These are phyloP conservation scores for Carallia pectinifolia DNA, from an alignment of 345 rosid genomes.

Conservation along the genomic window DNA sequence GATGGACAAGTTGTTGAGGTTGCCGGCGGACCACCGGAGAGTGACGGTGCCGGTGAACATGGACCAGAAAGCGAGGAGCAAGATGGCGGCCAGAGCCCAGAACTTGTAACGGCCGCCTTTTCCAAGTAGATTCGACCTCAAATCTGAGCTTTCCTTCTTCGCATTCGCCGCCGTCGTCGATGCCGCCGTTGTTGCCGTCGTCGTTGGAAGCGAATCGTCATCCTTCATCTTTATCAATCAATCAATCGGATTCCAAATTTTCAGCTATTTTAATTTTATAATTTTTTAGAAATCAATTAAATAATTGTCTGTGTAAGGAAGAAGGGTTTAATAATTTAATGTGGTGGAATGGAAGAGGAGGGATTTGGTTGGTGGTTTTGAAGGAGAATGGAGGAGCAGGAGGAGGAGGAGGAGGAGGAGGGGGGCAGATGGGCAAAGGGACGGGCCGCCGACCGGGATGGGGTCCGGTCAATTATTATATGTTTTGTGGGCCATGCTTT, in stretches of 20 bases:
- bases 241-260: neutral
- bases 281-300: neutral
- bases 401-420: no score
- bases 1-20: constrained; percentile 57
- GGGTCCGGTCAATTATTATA: no score
- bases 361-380: no score
- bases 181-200: constrained; percentile 25
- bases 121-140: constrained; percentile 41
- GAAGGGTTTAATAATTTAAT: no score
- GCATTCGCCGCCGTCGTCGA: constrained; percentile 2
- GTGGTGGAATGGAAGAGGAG: no score
- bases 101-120: constrained; percentile 68
- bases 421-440: no score
- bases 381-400: no score
- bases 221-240: constrained; percentile 54
- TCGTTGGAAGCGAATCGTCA: constrained; percentile 46
- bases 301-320: neutral
- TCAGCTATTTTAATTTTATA: neutral
- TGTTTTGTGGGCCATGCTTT: no score
- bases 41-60: constrained; percentile 81
- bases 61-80: constrained; percentile 73
- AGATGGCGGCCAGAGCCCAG: constrained; percentile 72
- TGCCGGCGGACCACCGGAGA: constrained; percentile 70
- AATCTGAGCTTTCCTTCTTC: constrained; percentile 53
- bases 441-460: no score